phyloP scores from a whole-genome alignment of 345 rosid species.

The Sapria himalayana region DNA sequence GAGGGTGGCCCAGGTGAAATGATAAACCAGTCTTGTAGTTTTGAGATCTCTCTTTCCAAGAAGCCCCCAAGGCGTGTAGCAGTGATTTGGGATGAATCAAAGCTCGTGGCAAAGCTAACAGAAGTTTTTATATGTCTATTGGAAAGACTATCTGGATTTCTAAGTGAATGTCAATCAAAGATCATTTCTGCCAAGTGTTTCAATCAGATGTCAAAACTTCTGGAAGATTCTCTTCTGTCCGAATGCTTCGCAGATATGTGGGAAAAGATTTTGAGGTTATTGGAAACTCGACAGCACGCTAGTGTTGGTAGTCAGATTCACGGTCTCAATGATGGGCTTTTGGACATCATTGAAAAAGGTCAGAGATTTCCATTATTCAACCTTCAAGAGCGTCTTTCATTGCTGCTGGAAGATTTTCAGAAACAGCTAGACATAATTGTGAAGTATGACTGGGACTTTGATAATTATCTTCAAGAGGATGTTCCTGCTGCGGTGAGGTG shows the following conservation, averaged over 20 bases:
- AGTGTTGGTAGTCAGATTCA: conserved; percentile 46
- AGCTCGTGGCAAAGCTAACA: conserved; percentile 35
- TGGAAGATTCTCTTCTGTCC: conserved; percentile 51
- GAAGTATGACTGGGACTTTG: conserved; percentile 93
- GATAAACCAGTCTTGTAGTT: conserved; percentile 10
- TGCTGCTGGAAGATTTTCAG: conserved; percentile 77
- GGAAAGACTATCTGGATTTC: conserved; percentile 72
- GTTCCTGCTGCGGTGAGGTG: conserved; percentile 97
- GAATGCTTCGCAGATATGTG: conserved; percentile 56
- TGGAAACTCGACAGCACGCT: conserved; percentile 66
- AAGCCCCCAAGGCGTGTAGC: conserved; percentile 21
- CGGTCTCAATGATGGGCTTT: conserved; percentile 53
- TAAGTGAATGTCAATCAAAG: conserved; percentile 63
- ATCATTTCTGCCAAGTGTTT: conserved; percentile 57
- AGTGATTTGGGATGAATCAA: conserved; percentile 58
- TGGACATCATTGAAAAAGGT: conserved; percentile 59
- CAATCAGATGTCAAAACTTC: conserved; percentile 53
- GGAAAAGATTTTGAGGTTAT: conserved; percentile 41
- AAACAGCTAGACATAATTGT: conserved; percentile 79
- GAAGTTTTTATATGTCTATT: conserved; percentile 68
- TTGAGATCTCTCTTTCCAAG: conserved; percentile 18
- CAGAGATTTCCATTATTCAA: conserved; percentile 55
- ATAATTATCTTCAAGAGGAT: conserved; percentile 83
- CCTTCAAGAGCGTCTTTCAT: conserved; percentile 57
- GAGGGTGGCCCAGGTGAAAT: conserved; percentile 11